phyloP scores from a whole-genome alignment of 805 yeast genomes.

The Lipomyces sp. region DNA sequence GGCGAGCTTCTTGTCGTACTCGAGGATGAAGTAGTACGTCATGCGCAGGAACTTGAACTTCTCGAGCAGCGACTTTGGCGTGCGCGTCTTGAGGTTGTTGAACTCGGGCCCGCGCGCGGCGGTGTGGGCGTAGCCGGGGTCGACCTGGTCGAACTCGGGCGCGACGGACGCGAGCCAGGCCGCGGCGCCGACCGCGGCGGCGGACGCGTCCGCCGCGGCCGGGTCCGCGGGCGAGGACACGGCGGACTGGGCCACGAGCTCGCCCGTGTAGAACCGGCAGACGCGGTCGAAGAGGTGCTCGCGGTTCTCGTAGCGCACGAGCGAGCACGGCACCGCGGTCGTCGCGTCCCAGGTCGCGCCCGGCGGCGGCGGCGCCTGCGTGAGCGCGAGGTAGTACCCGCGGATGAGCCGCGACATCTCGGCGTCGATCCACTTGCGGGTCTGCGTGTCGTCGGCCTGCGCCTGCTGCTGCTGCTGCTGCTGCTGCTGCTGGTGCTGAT shows the following conservation, averaged over 20 bases:
- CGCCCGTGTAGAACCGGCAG: conserved; percentile 20
- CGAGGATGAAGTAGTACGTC: conserved; percentile 24
- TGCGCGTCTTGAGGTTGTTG: conserved; percentile 13
- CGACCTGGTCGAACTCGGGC: no score
- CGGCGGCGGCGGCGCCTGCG: conserved; percentile 17
- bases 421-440: conserved; percentile 24
- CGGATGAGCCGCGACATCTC: conserved; percentile 20
- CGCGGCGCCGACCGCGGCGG: no score
- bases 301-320: conserved; percentile 22
- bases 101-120: neutral
- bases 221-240: neutral
- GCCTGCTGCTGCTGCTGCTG: conserved; percentile 1
- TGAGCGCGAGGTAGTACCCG: conserved; percentile 20
- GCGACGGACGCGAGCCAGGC: no score
- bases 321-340: neutral
- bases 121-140: no score
- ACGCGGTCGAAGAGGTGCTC: conserved; percentile 24
- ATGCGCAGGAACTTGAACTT: conserved; percentile 27
- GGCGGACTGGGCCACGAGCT: neutral
- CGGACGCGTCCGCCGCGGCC: neutral
- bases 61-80: conserved; percentile 24
- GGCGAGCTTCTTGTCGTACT: conserved; percentile 20
- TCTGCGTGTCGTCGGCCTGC: conserved; percentile 18
- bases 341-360: conserved; percentile 17
- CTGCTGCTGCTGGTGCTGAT: conserved; percentile 3